Evolutionary conservation across 345 rosid genomes (phyloP).

Genomic region (Trapa incisa): DNA sequence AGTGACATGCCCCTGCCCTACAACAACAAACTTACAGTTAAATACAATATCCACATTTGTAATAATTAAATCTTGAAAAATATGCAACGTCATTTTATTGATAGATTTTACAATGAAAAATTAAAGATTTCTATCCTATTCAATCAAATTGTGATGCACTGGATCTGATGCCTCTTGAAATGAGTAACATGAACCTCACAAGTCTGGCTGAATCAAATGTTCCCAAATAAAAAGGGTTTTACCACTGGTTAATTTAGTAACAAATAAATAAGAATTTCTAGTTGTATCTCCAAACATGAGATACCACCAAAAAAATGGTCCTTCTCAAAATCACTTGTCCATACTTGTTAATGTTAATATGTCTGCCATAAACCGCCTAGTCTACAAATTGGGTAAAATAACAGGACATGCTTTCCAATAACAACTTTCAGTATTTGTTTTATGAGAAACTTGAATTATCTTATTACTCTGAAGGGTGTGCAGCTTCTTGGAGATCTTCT

Average conservation of each 20-base stretch:
- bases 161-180: too few species aligned
- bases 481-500: constrained; percentile 23
- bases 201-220: too few species aligned
- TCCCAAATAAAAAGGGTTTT: too few species aligned
- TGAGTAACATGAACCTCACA: too few species aligned
- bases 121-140: too few species aligned
- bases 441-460: constrained; percentile 1
- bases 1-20: constrained; percentile 35
- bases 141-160: too few species aligned
- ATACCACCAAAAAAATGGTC: neutral
- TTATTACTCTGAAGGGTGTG: constrained; percentile 24
- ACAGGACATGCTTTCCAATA: neutral
- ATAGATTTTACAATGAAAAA: too few species aligned
- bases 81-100: neutral
- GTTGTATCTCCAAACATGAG: neutral
- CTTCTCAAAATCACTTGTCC: neutral
- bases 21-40: neutral
- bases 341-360: neutral
- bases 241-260: too few species aligned
- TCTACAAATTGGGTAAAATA: neutral
- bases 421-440: neutral
- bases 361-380: neutral
- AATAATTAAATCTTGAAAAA: neutral
- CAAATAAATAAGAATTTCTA: too few species aligned
- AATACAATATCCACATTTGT: too few species aligned